Evolutionary conservation across 1,139 yeast genomes (phyloP).

Genomic region (Scheffersomyces cryptocercus): DNA sequence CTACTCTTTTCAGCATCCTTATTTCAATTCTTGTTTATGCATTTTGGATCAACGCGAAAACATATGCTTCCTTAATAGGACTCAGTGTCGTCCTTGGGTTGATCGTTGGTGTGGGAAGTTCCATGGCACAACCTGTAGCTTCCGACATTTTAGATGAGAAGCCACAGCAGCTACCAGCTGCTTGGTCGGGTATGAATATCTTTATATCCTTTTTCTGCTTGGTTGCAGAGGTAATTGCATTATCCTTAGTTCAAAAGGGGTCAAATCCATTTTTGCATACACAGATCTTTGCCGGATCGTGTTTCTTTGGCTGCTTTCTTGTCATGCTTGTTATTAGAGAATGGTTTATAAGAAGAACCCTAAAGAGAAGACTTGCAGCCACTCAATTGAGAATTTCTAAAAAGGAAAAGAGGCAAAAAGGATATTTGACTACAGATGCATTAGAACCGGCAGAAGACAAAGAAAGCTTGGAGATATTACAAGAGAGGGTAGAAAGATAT

Average conservation of each 20-base stretch:
- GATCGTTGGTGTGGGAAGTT: conserved; percentile 63
- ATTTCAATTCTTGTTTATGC: conserved; percentile 41
- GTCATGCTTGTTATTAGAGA: conserved; percentile 34
- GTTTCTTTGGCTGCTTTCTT: conserved; percentile 35
- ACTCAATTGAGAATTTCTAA: conserved; percentile 1
- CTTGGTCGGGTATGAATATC: conserved; percentile 60
- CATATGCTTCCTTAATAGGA: conserved; percentile 52
- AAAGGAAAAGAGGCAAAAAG: conserved; percentile 7
- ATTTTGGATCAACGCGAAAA: conserved; percentile 57
- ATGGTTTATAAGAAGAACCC: conserved; percentile 22
- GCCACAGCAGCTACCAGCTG: conserved; percentile 52
- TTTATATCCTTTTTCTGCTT: conserved; percentile 45
- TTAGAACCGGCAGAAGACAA: conserved; percentile 5
- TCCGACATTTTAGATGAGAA: conserved; percentile 50
- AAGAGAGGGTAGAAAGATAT: conserved; percentile 9
- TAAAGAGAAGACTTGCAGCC: conserved; percentile 13
- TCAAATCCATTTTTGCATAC: conserved; percentile 54
- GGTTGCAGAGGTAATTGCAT: conserved; percentile 50
- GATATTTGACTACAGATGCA: conserved; percentile 15
- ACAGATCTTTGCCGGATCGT: conserved; percentile 60
- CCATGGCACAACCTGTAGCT: conserved; percentile 60
- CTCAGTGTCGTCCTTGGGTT: conserved; percentile 57
- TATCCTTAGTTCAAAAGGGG: conserved; percentile 35
- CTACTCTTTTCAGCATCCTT: conserved; percentile 32
- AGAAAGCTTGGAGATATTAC: conserved; percentile 2